Evolutionary conservation across 306 rosid genomes (phyloP).

Genomic region (Vachellia collinsii): DNA sequence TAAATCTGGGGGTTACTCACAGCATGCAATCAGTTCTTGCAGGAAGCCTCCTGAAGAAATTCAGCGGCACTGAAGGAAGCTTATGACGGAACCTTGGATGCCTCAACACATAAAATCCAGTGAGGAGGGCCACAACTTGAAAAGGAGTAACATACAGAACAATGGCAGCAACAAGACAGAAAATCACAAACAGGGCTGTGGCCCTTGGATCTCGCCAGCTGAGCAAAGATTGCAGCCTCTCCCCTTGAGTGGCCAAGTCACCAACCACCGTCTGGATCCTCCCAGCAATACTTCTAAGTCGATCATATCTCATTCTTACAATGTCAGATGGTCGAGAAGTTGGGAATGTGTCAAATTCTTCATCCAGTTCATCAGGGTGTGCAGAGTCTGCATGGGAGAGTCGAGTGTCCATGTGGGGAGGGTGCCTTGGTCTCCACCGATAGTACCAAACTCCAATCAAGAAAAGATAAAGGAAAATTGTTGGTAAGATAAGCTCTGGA

Average conservation of each 20-base stretch:
- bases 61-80: conserved; percentile 95
- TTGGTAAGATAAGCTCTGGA: conserved; percentile 95
- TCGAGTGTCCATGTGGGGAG: conserved; percentile 99
- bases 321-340: conserved; percentile 76
- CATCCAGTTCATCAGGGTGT: conserved; percentile 91
- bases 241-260: conserved; percentile 97
- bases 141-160: conserved; percentile 91
- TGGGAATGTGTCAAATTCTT: conserved; percentile 94
- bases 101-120: conserved; percentile 84
- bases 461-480: conserved; percentile 94
- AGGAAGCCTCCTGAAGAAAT: conserved; percentile 95
- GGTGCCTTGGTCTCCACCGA: conserved; percentile 97
- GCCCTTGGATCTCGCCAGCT: conserved; percentile 99
- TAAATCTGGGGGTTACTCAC: conserved; percentile 43
- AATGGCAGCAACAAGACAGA: conserved; percentile 91
- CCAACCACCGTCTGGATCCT: conserved; percentile 96
- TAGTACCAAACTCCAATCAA: conserved; percentile 98
- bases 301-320: conserved; percentile 90
- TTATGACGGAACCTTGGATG: conserved; percentile 97
- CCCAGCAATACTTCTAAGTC: conserved; percentile 92
- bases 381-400: conserved; percentile 90
- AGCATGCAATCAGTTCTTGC: conserved; percentile 99
- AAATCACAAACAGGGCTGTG: conserved; percentile 83
- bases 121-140: conserved; percentile 89
- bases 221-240: conserved; percentile 90